Base-by-base conservation (phyloP, 345 rosid species). In the Aurinia saxatilis region DNA sequence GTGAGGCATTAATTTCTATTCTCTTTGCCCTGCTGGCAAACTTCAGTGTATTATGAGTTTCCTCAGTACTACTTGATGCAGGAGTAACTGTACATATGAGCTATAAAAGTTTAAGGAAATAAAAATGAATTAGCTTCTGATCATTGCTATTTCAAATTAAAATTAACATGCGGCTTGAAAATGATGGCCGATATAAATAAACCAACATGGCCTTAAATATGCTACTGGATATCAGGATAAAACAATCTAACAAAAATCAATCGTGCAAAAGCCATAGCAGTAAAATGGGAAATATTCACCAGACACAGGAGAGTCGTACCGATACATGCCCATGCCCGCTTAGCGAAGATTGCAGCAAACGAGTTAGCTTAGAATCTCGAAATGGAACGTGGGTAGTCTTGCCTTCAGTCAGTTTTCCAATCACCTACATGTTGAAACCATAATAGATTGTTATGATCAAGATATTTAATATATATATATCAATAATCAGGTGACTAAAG, bases 321-420 rank as follows among this genome's bases (percentile, higher is more conserved):
- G 98, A 95, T 36, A 95, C 98, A 81, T 95, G 98, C 13, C 99
- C 99, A 57, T 84, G 98, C 58, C 99, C 99, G 57, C 98, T 81
- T 62, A 95, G 56, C 8, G 99, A 95, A 68, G 99, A 88, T 71
- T 95, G 99, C 80, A 95, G 73, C 78, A 95, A 98, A 36, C 99
- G 96, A 29, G 99, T 95, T 50, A 95, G 95, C 78, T 95, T 95
- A 37, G 99, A 95, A 72, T 95, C 99, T 37, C 99, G 85, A 77
- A 83, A 95, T 21, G 99, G 99, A 78, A 95, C 93, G 75, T 95
- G 99, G 73, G 93, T 90, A 62, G 96, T 92, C 82, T 82, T 95
- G 55, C 99, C 99, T 73, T 95, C 99, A 62, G 96, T 95, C 67
- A 95, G 73, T 72, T 95, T 95, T 67, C 99, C 98, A 38, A 95